Percentiles rank a stretch among this genome's conserved stretches.
Evolutionary conservation across 768 basidiomycete species (phyloP).

Genomic region (Trametes coccinea): DNA sequence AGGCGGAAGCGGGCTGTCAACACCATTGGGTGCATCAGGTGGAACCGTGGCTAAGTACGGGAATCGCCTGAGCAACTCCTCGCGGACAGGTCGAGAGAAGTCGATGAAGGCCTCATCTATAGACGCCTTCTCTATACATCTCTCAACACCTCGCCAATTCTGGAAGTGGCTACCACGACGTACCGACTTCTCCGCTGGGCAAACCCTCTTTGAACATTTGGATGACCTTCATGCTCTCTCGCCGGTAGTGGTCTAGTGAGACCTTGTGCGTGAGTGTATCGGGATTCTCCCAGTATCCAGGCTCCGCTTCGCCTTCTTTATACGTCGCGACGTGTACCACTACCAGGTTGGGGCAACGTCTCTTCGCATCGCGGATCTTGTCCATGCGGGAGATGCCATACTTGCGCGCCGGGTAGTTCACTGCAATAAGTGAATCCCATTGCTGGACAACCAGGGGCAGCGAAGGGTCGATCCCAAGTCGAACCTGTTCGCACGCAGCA

Average conservation of each 20-base stretch:
- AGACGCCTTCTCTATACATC: slow-evolving; percentile 77
- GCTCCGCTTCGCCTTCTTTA: slow-evolving; percentile 81
- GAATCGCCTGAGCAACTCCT: slow-evolving; percentile 68
- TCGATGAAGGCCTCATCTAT: slow-evolving; percentile 98
- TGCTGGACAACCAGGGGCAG: slow-evolving; percentile 81
- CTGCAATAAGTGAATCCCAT: slow-evolving; percentile 88
- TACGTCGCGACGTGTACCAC: slow-evolving; percentile 96
- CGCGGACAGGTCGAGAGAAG: slow-evolving; percentile 79
- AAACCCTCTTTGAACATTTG: slow-evolving; percentile 78
- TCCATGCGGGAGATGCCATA: slow-evolving; percentile 94
- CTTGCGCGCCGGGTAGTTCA: slow-evolving; percentile 92
- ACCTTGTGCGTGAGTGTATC: slow-evolving; percentile 94
- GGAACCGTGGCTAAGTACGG: slow-evolving; percentile 78
- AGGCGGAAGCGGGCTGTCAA: slow-evolving; percentile 76
- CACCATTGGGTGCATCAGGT: slow-evolving; percentile 60
- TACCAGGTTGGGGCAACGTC: slow-evolving; percentile 80
- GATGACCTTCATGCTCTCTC: slow-evolving; percentile 88
- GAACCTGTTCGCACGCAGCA: slow-evolving; percentile 81
- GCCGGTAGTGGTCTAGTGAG: slow-evolving; percentile 88
- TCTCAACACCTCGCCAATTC: not conserved
- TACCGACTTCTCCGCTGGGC: slow-evolving; percentile 82
- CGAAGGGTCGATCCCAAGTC: slow-evolving; percentile 63
- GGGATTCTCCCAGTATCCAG: slow-evolving; percentile 90
- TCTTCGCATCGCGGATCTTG: slow-evolving; percentile 77
- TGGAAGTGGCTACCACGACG: slow-evolving; percentile 14